Percentiles rank a stretch among this genome's conserved stretches.
Evolutionary conservation across 345 rosid genomes (phyloP).

Genomic region (Moricandia arvensis): DNA sequence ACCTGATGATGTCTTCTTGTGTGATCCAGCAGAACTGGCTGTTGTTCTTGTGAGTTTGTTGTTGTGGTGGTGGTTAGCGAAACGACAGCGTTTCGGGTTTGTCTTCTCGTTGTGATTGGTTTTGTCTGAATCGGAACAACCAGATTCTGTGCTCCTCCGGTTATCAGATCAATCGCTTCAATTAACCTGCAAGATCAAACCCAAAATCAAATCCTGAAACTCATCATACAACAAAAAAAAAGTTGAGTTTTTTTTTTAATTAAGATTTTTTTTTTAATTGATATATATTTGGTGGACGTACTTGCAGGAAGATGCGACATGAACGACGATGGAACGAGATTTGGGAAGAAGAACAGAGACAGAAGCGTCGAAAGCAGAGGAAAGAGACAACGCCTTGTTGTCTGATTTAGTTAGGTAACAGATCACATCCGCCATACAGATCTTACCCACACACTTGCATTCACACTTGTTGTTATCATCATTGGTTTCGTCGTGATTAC

Average conservation of each 20-base stretch:
- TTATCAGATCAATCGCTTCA: conserved; percentile 75
- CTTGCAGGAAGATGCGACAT: conserved; percentile 73
- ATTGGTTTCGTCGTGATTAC: conserved; percentile 42
- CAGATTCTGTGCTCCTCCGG: conserved; percentile 79
- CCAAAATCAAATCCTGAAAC: too few relatives aligned
- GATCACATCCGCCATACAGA: conserved; percentile 86
- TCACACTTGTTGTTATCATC: conserved; percentile 42
- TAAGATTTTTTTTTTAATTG: background rate
- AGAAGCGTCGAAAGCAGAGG: conserved; percentile 52
- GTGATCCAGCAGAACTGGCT: conserved; percentile 88
- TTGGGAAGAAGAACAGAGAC: conserved; percentile 66
- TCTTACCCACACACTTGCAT: conserved; percentile 81
- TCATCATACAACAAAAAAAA: background rate
- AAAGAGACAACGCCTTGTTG: conserved; percentile 46
- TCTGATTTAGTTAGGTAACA: conserved; percentile 65
- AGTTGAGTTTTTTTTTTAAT: background rate
- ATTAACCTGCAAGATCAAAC: conserved; percentile 48
- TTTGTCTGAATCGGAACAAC: conserved; percentile 69
- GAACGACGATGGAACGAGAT: conserved; percentile 46
- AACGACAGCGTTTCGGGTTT: conserved; percentile 42
- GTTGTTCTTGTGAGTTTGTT: conserved; percentile 42
- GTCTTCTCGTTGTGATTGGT: conserved; percentile 53
- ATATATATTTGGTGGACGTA: conserved; percentile 20
- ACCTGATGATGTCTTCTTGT: conserved; percentile 84
- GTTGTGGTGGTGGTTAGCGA: conserved; percentile 36